phyloP scores from a whole-genome alignment of 2,329 filamentous ascomycete species.

The Aspergillus pseudoglaucus region DNA sequence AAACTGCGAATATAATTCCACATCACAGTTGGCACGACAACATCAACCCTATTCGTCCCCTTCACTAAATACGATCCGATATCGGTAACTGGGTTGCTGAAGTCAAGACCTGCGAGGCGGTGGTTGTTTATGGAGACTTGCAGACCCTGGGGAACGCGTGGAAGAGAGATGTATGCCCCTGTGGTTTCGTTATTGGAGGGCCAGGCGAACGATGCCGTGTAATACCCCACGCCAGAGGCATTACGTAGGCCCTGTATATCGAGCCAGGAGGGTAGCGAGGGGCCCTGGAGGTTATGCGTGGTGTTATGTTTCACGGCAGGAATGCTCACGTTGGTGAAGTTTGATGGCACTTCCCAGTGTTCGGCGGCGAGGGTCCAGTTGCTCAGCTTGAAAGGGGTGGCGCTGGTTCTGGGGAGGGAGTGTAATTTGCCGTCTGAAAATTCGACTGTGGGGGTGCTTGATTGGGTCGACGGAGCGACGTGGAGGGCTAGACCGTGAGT shows the following conservation, averaged over 20 bases:
- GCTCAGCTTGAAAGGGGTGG: constrained; percentile 1
- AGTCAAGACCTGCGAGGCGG: constrained; percentile 10
- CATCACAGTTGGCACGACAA: constrained; percentile 14
- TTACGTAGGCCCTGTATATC: constrained; percentile 14
- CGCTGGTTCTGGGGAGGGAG: constrained; percentile 1
- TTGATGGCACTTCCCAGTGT: constrained; percentile 15
- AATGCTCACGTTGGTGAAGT: constrained; percentile 12
- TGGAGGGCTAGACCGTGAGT: constrained; percentile 3
- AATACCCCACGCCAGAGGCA: constrained; percentile 15
- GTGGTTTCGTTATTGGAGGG: constrained; percentile 1
- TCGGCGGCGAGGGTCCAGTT: constrained; percentile 13
- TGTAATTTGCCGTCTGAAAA: constrained; percentile 9
- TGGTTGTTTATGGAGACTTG: constrained; percentile 12
- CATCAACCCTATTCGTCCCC: constrained; percentile 6
- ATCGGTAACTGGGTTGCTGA: constrained; percentile 7
- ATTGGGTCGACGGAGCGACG: constrained; percentile 1
- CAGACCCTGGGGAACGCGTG: constrained; percentile 9
- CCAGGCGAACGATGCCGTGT: constrained; percentile 12
- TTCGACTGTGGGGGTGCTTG: neutral
- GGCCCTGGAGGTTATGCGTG: constrained; percentile 11
- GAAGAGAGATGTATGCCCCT: constrained; percentile 15
- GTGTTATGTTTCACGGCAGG: constrained; percentile 15
- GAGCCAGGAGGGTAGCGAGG: constrained; percentile 12
- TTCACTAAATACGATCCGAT: constrained; percentile 6
- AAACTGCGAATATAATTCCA: constrained; percentile 15